Percentiles rank a stretch among this genome's conserved stretches.
phyloP scores from a whole-genome alignment of 140 eudicot genomes.

The Flaveria floridana region DNA sequence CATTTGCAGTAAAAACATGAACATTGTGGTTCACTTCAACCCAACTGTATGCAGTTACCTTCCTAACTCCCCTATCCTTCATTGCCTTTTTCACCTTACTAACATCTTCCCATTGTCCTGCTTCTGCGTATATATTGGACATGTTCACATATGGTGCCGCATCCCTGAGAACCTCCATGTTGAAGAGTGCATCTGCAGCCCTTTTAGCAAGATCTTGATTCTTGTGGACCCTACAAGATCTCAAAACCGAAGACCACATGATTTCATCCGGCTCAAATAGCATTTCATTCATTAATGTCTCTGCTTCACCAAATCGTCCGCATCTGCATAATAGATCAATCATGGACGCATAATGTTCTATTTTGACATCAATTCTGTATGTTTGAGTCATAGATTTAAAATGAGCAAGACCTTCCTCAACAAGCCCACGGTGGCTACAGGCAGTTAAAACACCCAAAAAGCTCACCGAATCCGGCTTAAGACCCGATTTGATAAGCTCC shows the following conservation, averaged over 20 bases:
- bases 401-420: constrained; percentile 52
- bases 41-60: constrained; percentile 83
- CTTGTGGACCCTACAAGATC: constrained; percentile 78
- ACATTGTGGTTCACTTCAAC: constrained; percentile 60
- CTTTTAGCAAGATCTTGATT: constrained; percentile 68
- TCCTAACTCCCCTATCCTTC: constrained; percentile 72
- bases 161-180: constrained; percentile 57
- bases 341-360: constrained; percentile 77
- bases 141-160: constrained; percentile 71
- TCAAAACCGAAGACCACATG: constrained; percentile 68
- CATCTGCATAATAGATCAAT: constrained; percentile 67
- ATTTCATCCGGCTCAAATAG: constrained; percentile 73
- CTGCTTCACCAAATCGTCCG: constrained; percentile 63
- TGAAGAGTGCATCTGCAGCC: constrained; percentile 62
- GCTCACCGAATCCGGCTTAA: constrained; percentile 66
- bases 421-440: constrained; percentile 81
- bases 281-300: constrained; percentile 63
- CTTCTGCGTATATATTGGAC: constrained; percentile 81
- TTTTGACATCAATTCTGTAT: constrained; percentile 43
- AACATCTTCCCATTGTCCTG: constrained; percentile 74
- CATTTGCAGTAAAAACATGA: constrained; percentile 71
- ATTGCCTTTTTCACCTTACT: constrained; percentile 70
- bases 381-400: constrained; percentile 53
- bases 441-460: constrained; percentile 61
- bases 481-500: constrained; percentile 56